Percentiles rank a stretch among this genome's conserved stretches.
phyloP scores from a whole-genome alignment of 2,329 filamentous ascomycete species.

The Fusarium poae region DNA sequence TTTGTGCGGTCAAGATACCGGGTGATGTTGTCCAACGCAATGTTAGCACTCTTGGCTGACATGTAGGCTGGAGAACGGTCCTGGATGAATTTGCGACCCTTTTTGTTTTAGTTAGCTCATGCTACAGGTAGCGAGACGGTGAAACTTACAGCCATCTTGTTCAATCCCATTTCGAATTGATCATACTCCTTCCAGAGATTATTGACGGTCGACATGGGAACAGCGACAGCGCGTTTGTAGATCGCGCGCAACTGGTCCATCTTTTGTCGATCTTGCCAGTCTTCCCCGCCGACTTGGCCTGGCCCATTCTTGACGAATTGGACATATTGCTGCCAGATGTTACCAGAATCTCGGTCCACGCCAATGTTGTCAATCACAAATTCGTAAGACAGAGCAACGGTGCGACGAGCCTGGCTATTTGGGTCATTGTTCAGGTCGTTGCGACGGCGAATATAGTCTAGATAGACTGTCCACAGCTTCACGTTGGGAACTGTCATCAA shows the following conservation, averaged over 20 bases:
- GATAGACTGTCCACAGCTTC: constrained; percentile 90
- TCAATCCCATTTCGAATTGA: constrained; percentile 92
- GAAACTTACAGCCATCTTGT: constrained; percentile 84
- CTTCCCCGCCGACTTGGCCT: constrained; percentile 84
- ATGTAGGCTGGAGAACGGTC: constrained; percentile 95
- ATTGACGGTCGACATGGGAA: constrained; percentile 87
- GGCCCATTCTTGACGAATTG: constrained; percentile 92
- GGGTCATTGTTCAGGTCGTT: constrained; percentile 87
- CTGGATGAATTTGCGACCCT: constrained; percentile 94
- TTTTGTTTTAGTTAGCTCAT: constrained; percentile 43
- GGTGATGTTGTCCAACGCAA: constrained; percentile 89
- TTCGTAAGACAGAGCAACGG: constrained; percentile 89
- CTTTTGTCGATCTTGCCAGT: constrained; percentile 98
- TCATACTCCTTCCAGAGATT: constrained; percentile 97
- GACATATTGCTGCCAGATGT: constrained; percentile 94
- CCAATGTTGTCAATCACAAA: constrained; percentile 92
- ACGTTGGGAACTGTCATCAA: constrained; percentile 85
- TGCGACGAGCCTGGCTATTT: constrained; percentile 79
- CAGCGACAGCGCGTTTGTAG: constrained; percentile 88
- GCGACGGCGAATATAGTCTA: constrained; percentile 92
- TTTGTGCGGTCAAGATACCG: constrained; percentile 81
- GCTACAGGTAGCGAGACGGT: constrained; percentile 12
- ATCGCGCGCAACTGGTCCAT: constrained; percentile 93
- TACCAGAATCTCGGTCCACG: constrained; percentile 88
- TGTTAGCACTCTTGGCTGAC: constrained; percentile 92